phyloP scores from a whole-genome alignment of 306 rosid genomes.

The Trifolium pratense region DNA sequence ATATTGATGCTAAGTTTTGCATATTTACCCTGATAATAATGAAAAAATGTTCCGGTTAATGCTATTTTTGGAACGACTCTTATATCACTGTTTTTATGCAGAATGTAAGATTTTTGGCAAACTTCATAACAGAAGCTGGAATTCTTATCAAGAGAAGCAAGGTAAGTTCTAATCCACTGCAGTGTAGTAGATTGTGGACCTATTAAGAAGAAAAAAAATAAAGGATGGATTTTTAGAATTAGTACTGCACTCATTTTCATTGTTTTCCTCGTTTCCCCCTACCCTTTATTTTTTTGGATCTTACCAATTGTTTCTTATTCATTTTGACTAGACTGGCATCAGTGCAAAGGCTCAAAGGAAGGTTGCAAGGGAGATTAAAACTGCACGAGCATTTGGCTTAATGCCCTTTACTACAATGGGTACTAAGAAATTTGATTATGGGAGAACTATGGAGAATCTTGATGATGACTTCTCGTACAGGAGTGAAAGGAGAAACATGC shows the following conservation, averaged over 20 bases:
- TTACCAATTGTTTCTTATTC: slow-evolving; percentile 29
- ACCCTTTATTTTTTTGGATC: slow-evolving; percentile 10
- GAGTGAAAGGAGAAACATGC: slow-evolving; percentile 3
- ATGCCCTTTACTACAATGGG: slow-evolving; percentile 98
- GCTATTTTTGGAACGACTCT: slow-evolving; percentile 36
- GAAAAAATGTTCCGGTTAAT: neutral
- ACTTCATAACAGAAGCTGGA: slow-evolving; percentile 88
- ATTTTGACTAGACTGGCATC: slow-evolving; percentile 69
- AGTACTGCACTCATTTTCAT: slow-evolving; percentile 1
- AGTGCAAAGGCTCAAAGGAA: slow-evolving; percentile 97
- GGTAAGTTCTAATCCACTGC: slow-evolving; percentile 54
- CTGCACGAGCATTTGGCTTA: slow-evolving; percentile 90
- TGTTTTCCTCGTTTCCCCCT: slow-evolving; percentile 25
- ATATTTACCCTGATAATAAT: neutral
- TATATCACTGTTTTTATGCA: slow-evolving; percentile 48
- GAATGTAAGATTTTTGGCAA: slow-evolving; percentile 92
- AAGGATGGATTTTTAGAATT: slow-evolving; percentile 14
- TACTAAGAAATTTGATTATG: slow-evolving; percentile 67
- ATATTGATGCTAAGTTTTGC: slow-evolving; percentile 22
- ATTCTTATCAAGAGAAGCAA: slow-evolving; percentile 75
- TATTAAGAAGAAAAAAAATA: slow-evolving; percentile 29
- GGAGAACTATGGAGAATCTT: slow-evolving; percentile 70
- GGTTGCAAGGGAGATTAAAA: slow-evolving; percentile 90
- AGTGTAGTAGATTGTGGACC: neutral
- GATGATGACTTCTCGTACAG: slow-evolving; percentile 62